A percentile compares a stretch with the other conserved stretches of the same genome.
phyloP scores from a whole-genome alignment of 805 yeast species.

The Lachancea mirantina region DNA sequence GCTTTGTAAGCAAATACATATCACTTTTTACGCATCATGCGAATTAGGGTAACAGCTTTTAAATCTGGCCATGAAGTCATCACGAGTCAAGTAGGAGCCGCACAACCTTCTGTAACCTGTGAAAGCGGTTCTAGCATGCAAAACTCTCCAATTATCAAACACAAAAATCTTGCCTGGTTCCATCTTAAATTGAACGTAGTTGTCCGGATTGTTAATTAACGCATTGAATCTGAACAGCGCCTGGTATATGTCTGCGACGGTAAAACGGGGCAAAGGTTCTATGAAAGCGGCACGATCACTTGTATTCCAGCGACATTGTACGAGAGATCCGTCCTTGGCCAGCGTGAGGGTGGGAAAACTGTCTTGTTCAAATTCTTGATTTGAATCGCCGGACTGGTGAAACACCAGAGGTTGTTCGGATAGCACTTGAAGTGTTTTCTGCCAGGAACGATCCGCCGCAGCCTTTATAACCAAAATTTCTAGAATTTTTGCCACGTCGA shows the following conservation, averaged over 20 bases:
- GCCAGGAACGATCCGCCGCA: slow-evolving; percentile 36
- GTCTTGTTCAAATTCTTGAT: slow-evolving; percentile 49
- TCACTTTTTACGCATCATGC: no score
- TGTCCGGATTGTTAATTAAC: slow-evolving; percentile 42
- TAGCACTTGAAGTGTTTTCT: slow-evolving; percentile 36
- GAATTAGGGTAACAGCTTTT: no score
- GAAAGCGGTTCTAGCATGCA: slow-evolving; percentile 61
- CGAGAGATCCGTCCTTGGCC: slow-evolving; percentile 42
- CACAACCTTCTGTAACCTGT: slow-evolving; percentile 65
- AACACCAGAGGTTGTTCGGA: slow-evolving; percentile 51
- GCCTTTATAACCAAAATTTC: slow-evolving; percentile 36
- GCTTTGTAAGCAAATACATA: no score
- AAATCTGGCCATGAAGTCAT: slow-evolving; percentile 49
- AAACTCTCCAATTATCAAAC: slow-evolving; percentile 67
- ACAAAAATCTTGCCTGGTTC: slow-evolving; percentile 60
- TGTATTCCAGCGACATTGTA: slow-evolving; percentile 66
- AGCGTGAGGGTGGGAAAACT: slow-evolving; percentile 54
- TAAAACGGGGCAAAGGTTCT: not conserved
- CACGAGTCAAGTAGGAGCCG: slow-evolving; percentile 64
- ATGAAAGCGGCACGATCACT: slow-evolving; percentile 47
- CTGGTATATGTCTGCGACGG: slow-evolving; percentile 44
- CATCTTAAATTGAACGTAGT: slow-evolving; percentile 48
- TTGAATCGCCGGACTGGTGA: slow-evolving; percentile 67
- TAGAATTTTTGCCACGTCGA: slow-evolving; percentile 61
- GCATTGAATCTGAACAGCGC: slow-evolving; percentile 53